Conservation (phyloP, 257 asterid genomes). For the Scutellaria galericulata region DNA sequence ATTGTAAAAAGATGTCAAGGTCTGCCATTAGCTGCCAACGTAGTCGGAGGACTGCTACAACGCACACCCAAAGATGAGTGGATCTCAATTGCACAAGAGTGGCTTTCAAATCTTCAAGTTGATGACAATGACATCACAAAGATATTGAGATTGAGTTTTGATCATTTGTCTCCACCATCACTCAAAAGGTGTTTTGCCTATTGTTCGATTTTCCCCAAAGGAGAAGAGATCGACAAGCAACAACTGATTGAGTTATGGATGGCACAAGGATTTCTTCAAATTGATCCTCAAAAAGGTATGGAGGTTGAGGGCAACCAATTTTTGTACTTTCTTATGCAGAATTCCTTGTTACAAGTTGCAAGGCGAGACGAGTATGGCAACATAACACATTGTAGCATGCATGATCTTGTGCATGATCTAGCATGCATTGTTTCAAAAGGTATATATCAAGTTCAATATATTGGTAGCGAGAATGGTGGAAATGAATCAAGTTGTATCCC, state of each 20-base stretch:
- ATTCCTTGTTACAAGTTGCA: no score
- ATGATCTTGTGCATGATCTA: constrained; percentile 41
- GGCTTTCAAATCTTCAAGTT: constrained; percentile 5
- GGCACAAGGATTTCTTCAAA: background rate
- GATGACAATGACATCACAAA: background rate
- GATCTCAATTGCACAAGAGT: background rate
- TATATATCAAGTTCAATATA: background rate
- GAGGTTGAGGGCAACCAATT: no score
- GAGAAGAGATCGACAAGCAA: background rate
- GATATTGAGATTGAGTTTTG: constrained; percentile 36
- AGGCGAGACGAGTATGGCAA: background rate
- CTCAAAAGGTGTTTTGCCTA: constrained; percentile 44
- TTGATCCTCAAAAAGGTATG: no score
- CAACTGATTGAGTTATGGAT: no score
- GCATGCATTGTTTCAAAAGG: constrained; percentile 19
- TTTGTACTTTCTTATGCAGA: no score
- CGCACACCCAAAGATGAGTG: constrained; percentile 28
- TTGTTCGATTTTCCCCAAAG: constrained; percentile 29
- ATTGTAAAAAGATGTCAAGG: constrained; percentile 42
- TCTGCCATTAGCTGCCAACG: constrained; percentile 44
- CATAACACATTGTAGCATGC: constrained; percentile 3
- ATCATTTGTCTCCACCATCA: background rate
- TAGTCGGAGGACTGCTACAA: constrained; percentile 38
- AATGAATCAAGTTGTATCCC: no score
- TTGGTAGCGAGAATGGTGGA: background rate